Evolutionary conservation across 148 eudicot genomes (phyloP).

Genomic region (Camellia lanceoleosa): DNA sequence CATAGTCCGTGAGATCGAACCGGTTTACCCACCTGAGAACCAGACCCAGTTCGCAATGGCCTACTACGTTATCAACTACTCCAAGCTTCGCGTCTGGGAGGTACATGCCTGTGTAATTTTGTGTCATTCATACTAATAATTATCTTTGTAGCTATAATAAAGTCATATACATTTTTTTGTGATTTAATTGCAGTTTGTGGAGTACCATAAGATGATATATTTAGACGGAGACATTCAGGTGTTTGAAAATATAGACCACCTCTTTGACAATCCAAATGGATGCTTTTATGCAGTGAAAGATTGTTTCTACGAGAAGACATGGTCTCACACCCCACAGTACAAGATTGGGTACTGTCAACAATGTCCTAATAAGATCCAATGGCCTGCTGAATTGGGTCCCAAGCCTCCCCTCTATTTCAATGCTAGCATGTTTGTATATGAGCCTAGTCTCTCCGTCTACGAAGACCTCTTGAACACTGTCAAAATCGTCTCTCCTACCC

Average conservation of each 20-base stretch:
- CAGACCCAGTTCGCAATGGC: slow-evolving; percentile 76
- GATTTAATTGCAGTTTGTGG: slow-evolving; percentile 47
- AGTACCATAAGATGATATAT: slow-evolving; percentile 47
- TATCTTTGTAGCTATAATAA: too few species aligned
- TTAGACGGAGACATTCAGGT: slow-evolving; percentile 49
- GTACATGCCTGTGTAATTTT: slow-evolving; percentile 22
- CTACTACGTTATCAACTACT: slow-evolving; percentile 79
- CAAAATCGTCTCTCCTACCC: slow-evolving; percentile 37
- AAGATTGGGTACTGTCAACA: slow-evolving; percentile 23
- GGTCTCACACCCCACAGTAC: slow-evolving; percentile 41
- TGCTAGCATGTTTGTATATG: slow-evolving; percentile 39
- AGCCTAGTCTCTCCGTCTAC: slow-evolving; percentile 34
- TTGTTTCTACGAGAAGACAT: slow-evolving; percentile 43
- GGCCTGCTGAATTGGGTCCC: slow-evolving; percentile 33
- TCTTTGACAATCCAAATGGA: slow-evolving; percentile 38
- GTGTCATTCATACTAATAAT: too few species aligned
- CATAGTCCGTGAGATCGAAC: slow-evolving; percentile 56
- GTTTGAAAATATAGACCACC: slow-evolving; percentile 42
- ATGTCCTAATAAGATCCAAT: neutral
- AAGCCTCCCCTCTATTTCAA: slow-evolving; percentile 39
- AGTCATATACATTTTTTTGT: too few species aligned
- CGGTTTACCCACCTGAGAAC: slow-evolving; percentile 66
- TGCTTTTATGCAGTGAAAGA: slow-evolving; percentile 46
- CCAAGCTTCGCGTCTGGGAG: slow-evolving; percentile 87
- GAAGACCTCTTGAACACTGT: slow-evolving; percentile 28